These are phyloP conservation scores for Alnus rubra DNA, from an alignment of 306 rosid species.

Conservation along the genomic window DNA sequence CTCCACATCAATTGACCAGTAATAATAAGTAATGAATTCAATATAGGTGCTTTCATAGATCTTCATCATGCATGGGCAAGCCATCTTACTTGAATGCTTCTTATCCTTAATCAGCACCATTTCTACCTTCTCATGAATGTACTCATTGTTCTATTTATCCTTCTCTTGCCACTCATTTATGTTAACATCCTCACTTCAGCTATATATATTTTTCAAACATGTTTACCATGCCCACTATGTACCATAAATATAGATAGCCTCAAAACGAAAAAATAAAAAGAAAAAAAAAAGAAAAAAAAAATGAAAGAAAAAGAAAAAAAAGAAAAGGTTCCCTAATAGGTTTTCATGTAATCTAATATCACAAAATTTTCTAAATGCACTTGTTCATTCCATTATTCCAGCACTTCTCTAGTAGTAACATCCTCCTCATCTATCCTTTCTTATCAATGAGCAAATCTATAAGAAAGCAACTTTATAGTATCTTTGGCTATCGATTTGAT, in stretches of 20 bases:
- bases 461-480: neutral
- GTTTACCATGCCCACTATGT: neutral
- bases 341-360: neutral
- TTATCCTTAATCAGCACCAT: neutral
- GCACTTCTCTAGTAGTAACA: too few species aligned
- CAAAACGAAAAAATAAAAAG: neutral
- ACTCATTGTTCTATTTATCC: neutral
- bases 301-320: neutral
- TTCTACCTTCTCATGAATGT: neutral
- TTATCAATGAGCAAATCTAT: too few species aligned
- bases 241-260: neutral
- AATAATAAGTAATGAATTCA: neutral
- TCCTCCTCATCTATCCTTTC: too few species aligned
- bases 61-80: neutral
- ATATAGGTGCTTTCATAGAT: neutral
- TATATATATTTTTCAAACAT: neutral
- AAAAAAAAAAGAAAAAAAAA: too few species aligned
- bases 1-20: neutral
- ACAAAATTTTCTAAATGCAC: neutral
- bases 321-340: neutral
- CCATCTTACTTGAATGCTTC: neutral
- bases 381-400: neutral
- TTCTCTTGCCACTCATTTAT: neutral
- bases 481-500: neutral
- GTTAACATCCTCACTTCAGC: neutral